Conservation (phyloP, 129 eudicot species). For the Saposhnikovia divaricata region DNA sequence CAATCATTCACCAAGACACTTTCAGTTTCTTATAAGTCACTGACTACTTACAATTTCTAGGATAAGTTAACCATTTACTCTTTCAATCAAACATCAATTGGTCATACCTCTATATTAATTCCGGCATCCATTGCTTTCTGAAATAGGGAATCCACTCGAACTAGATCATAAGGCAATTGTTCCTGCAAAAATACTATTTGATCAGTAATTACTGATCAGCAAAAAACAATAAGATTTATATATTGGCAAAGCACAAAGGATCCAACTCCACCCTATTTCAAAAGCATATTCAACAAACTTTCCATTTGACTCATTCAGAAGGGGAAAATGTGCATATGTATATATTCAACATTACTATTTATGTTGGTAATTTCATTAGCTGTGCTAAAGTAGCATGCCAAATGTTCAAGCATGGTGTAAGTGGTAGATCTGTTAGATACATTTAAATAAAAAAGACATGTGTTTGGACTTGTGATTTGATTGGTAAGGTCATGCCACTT, state of each 20-base stretch:
- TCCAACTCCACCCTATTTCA: background rate
- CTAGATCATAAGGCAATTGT: conserved; percentile 76
- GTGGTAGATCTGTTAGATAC: background rate
- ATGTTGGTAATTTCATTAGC: background rate
- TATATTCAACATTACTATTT: background rate
- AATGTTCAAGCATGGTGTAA: background rate
- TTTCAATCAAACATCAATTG: background rate
- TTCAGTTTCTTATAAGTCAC: background rate
- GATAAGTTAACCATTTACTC: background rate
- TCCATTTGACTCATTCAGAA: too few relatives aligned
- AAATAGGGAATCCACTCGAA: conserved; percentile 75
- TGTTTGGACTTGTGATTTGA: background rate
- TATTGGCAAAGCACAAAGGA: background rate
- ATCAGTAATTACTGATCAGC: background rate
- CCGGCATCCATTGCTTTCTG: conserved; percentile 78
- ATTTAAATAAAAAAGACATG: background rate
- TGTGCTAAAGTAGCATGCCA: background rate
- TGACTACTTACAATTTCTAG: background rate
- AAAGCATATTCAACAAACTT: background rate
- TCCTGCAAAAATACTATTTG: conserved; percentile 50
- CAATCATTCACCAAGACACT: background rate
- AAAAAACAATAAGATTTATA: background rate
- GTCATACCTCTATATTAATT: conserved; percentile 68
- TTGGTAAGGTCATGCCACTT: background rate
- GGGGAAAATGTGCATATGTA: too few relatives aligned